Evolutionary conservation across 257 asterid species (phyloP), one percentile per base, ranked within the genome.

Genomic region (Lithospermum erythrorhizon): DNA sequence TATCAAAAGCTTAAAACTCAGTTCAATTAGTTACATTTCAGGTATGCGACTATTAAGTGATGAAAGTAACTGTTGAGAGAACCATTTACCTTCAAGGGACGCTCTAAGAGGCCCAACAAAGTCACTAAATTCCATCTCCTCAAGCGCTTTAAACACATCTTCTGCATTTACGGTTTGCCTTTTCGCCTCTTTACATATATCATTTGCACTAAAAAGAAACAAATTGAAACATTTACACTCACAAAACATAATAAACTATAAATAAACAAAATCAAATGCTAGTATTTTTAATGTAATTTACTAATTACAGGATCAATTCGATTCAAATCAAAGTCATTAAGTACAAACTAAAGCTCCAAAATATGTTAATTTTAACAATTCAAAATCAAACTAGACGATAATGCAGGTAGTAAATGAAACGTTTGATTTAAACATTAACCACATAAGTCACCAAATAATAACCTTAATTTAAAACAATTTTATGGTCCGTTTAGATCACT

Each of bases 141-240:
- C 97, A 68, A 89, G 74, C 29, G 97, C 99, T 75, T 86, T 89
- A 72, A 93, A 83, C 58, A 93, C 95, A 76, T 93, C 99, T 64
- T 93, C 99, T 0, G 94, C 94, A 23, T 74, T 89, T 68, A 89
- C 80, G 45, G 78, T 83, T 69, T 89, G 97, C 68, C 97, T 74
- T 64, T 83, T 86, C 5, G 99, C 79, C 72, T 89, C 97, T 87
- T 81, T 93, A 65, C 94, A 89, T 37, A 79, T 65, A 61, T 93
- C 99, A 69, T 84, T 87, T 52, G 97, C 99, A 21, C 85, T 79
- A 51, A 54, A 69, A 61, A 47, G 0, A 55, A 55, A 55, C 32
- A 21, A 55, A 55, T 2, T 3, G 30, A 15, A 56, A 11, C 3
- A 23, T 0, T 18, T n/a, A 52, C 21, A 16, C 3, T 18, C 55